Evolutionary conservation across 257 asterid genomes (phyloP), one percentile per base, ranked within the genome.

Genomic region (Ehretia macrophylla): DNA sequence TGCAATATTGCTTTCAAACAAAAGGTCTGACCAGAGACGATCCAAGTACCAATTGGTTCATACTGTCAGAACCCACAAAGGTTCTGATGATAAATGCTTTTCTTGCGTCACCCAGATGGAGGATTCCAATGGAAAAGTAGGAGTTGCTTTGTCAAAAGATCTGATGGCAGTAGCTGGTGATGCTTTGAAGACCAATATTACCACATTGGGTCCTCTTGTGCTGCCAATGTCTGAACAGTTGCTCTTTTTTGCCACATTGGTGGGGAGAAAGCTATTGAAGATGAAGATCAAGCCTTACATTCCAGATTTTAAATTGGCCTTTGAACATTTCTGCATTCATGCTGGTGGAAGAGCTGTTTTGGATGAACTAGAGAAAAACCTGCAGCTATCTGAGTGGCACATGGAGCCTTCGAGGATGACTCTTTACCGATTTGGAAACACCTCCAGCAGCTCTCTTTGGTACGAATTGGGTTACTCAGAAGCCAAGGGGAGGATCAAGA

Each of bases 351-450:
- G 91, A 72, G 95, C 95, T 46, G 95, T 87, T 44, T 66, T 85
- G 14, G 95, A 87, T 69, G 94, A 85, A 74, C 67, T 85, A 40
- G 96, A 87, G 78, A 87, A 82, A 69, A 81, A 85, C 59, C 79
- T 83, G 14, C 87, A 82, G 72, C 75, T 85, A 11, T 79, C 88
- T 6, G 88, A 83, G 14, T 85, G 92, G 91, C 91, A 87, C 58
- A 82, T 85, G 92, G 92, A 83, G 64, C 95, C 95, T 44, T 87
- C 96, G 16, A 74, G 95, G 54, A 87, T 87, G 95, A 85, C 95
- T 8, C 84, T 85, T 0, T 74, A 77, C 19, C 79, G 95, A 51
- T 85, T 87, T 49, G 96, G 96, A 4, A 87, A 87, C 79, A 87
- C 94, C 32, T 85, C 96, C 5, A 85, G 89, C 69, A 87, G 96